Evolutionary conservation across 345 rosid genomes (phyloP).

Genomic region (Corchorus capsularis): DNA sequence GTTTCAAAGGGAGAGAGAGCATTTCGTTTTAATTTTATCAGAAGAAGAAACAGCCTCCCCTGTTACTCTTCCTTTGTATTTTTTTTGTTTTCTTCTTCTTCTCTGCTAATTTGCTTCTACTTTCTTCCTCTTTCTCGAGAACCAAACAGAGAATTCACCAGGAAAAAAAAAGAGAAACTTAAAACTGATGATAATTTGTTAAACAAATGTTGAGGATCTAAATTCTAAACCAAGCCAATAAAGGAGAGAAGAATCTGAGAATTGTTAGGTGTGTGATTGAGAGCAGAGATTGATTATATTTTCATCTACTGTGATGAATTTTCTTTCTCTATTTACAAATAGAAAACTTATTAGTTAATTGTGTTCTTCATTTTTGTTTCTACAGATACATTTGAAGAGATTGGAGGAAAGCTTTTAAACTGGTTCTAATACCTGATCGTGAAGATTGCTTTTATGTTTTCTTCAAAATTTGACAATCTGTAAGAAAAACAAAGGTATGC

Average conservation of each 20-base stretch:
- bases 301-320: not conserved
- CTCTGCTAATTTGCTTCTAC: constrained; percentile 36
- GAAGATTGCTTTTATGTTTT: constrained; percentile 17
- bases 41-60: constrained; percentile 13
- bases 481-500: not conserved
- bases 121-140: constrained; percentile 34
- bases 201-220: constrained; percentile 37
- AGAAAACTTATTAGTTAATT: not conserved
- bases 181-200: constrained; percentile 18
- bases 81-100: constrained; percentile 20
- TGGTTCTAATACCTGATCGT: constrained; percentile 14
- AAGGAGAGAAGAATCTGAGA: constrained; percentile 9
- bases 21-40: constrained; percentile 29
- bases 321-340: not conserved
- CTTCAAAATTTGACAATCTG: constrained; percentile 14
- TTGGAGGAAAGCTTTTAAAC: not conserved
- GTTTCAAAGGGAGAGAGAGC: constrained; percentile 24
- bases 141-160: constrained; percentile 30
- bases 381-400: constrained; percentile 26
- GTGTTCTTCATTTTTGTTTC: constrained; percentile 7
- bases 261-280: constrained; percentile 30
- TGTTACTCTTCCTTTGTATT: constrained; percentile 11
- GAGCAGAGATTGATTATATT: constrained; percentile 6
- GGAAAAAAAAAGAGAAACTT: not conserved
- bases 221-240: constrained; percentile 25